Percentiles rank a stretch among this genome's conserved stretches.
These are phyloP conservation scores for Shiraia bambusicola DNA, from an alignment of 2,329 filamentous ascomycete genomes.

Conservation along the genomic window DNA sequence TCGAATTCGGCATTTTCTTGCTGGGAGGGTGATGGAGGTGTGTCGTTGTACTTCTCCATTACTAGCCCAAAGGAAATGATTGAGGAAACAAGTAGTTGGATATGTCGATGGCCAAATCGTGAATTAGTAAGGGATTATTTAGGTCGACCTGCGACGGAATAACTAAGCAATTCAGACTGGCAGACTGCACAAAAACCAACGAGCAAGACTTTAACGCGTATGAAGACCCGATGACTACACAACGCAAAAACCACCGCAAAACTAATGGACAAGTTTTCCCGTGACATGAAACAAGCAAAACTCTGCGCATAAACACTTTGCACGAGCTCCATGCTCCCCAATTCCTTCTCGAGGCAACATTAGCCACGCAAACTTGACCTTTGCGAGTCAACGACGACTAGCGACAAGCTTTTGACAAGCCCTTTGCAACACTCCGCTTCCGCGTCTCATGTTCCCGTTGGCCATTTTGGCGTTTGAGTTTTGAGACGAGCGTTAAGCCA, in stretches of 20 bases:
- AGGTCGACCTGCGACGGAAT: constrained; percentile 24
- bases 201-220: constrained; percentile 1
- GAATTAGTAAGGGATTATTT: neutral
- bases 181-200: constrained; percentile 2
- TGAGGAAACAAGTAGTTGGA: neutral
- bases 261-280: constrained; percentile 3
- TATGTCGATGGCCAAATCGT: neutral
- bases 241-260: neutral
- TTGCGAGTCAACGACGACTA: constrained; percentile 18
- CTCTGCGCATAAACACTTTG: neutral
- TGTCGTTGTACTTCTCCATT: constrained; percentile 33
- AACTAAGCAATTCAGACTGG: constrained; percentile 1
- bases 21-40: constrained; percentile 12
- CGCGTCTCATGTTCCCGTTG: constrained; percentile 24
- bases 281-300: constrained; percentile 13
- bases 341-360: constrained; percentile 27
- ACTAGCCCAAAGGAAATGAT: too few relatives aligned
- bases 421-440: constrained; percentile 20
- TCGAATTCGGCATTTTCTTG: constrained; percentile 22
- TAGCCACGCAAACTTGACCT: constrained; percentile 13
- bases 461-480: constrained; percentile 23
- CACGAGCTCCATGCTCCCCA: constrained; percentile 5
- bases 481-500: constrained; percentile 29
- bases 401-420: constrained; percentile 32
- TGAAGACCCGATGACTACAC: constrained; percentile 4